A percentile compares a stretch with the other conserved stretches of the same genome.
Evolutionary conservation across 768 basidiomycete species (phyloP).

Genomic region (Cystofilobasidium capitatum): DNA sequence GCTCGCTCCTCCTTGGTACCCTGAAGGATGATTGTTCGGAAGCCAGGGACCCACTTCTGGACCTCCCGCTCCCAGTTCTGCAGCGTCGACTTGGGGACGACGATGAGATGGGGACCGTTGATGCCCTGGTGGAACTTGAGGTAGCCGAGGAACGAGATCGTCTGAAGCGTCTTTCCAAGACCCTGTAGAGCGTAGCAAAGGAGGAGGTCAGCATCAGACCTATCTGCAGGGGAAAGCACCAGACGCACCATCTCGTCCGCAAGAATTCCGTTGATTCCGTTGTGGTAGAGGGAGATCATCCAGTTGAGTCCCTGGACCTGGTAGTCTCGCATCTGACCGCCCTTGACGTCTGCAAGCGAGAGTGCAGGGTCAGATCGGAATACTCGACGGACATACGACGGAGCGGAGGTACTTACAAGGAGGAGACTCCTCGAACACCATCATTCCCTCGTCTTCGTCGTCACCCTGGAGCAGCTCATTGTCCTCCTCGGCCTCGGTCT

Average conservation of each 20-base stretch:
- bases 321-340: constrained; percentile 76
- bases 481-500: constrained; percentile 97
- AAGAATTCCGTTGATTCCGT: constrained; percentile 91
- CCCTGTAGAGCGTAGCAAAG: constrained; percentile 47
- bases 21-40: constrained; percentile 68
- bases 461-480: constrained; percentile 80
- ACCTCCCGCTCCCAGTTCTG: constrained; percentile 97
- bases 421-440: constrained; percentile 88
- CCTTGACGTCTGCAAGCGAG: constrained; percentile 60
- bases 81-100: constrained; percentile 96
- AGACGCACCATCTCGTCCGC: constrained; percentile 83
- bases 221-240: background rate
- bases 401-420: constrained; percentile 52
- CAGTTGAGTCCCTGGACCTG: constrained; percentile 94
- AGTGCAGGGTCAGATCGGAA: background rate
- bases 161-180: constrained; percentile 95
- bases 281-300: constrained; percentile 94
- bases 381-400: constrained; percentile 1
- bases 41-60: constrained; percentile 77
- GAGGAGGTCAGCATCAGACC: background rate
- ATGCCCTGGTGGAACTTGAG: constrained; percentile 72
- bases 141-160: constrained; percentile 92
- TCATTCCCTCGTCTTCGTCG: constrained; percentile 65
- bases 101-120: constrained; percentile 79
- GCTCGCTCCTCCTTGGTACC: constrained; percentile 83